Percentiles rank a stretch among this genome's conserved stretches.
phyloP scores from a whole-genome alignment of 2,329 filamentous ascomycete genomes.

The Talaromyces sp. region DNA sequence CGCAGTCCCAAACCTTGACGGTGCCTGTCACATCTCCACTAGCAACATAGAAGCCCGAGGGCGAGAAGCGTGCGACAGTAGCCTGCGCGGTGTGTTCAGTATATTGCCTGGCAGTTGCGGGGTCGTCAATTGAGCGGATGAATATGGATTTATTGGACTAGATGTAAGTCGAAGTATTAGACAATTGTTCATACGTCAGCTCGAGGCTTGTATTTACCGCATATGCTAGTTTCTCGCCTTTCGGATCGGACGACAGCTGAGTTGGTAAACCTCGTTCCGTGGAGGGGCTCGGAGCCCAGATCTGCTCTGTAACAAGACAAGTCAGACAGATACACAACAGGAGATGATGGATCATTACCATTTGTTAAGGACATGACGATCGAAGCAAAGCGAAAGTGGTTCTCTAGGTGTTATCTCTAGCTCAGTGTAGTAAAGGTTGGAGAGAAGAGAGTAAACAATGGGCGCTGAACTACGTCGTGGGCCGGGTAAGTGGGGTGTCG shows the following conservation, averaged over 20 bases:
- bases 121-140: constrained; percentile 88
- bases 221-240: constrained; percentile 89
- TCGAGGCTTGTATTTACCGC: constrained; percentile 58
- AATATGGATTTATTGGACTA: constrained; percentile 97
- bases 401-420: background rate
- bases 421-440: background rate
- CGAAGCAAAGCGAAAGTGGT: background rate
- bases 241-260: constrained; percentile 79
- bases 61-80: constrained; percentile 89
- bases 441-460: background rate
- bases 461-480: background rate
- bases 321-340: constrained; percentile 4
- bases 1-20: constrained; percentile 87
- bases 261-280: constrained; percentile 85
- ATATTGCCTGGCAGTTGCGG: constrained; percentile 81
- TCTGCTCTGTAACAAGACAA: constrained; percentile 52
- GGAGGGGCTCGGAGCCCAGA: constrained; percentile 79
- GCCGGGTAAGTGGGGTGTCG: background rate
- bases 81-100: constrained; percentile 84
- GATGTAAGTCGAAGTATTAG: constrained; percentile 12
- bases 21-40: constrained; percentile 82
- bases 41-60: constrained; percentile 90
- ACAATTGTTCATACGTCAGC: background rate
- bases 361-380: constrained; percentile 44
- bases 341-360: constrained; percentile 29